A percentile compares a stretch with the other conserved stretches of the same genome.
Evolutionary conservation across 78 protist genomes (phyloP).

Genomic region (Reticulomyxa filosa): DNA sequence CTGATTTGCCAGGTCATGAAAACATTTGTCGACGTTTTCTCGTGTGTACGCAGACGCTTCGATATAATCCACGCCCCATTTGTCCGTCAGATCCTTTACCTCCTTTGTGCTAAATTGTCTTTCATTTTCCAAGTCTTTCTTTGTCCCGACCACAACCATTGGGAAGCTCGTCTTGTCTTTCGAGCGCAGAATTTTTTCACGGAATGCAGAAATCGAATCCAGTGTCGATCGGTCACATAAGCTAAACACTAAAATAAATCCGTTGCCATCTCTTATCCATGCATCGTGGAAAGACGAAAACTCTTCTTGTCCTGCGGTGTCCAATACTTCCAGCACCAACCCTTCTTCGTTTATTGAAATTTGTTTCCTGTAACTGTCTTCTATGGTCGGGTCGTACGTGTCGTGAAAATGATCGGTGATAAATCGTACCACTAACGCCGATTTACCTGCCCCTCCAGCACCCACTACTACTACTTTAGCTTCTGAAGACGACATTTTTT

Average conservation of each 20-base stretch:
- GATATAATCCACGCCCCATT: too few species aligned
- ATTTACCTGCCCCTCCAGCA: constrained; percentile 64
- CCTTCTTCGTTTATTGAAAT: constrained; percentile 47
- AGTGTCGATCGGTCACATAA: too few species aligned
- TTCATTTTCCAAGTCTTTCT: constrained; percentile 53
- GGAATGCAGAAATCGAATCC: constrained; percentile 27
- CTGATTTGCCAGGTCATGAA: too few species aligned
- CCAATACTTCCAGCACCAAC: constrained; percentile 63
- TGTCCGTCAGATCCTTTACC: constrained; percentile 46
- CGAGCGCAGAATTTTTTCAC: constrained; percentile 48
- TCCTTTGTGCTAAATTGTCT: constrained; percentile 35
- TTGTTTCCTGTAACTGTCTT: constrained; percentile 79
- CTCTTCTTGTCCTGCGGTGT: constrained; percentile 89
- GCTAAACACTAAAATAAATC: too few species aligned
- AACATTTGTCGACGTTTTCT: too few species aligned
- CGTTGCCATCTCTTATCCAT: too few species aligned
- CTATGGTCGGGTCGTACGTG: constrained; percentile 83
- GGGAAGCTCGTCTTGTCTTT: constrained; percentile 56
- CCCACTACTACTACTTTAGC: constrained; percentile 53
- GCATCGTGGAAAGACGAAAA: constrained; percentile 56
- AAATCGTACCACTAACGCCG: constrained; percentile 36
- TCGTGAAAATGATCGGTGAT: constrained; percentile 46
- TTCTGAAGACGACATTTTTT: too few species aligned
- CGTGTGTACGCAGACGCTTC: too few species aligned
- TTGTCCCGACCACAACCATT: constrained; percentile 56